Conservation (phyloP, 306 rosid species). For the Quillaja saponaria region DNA sequence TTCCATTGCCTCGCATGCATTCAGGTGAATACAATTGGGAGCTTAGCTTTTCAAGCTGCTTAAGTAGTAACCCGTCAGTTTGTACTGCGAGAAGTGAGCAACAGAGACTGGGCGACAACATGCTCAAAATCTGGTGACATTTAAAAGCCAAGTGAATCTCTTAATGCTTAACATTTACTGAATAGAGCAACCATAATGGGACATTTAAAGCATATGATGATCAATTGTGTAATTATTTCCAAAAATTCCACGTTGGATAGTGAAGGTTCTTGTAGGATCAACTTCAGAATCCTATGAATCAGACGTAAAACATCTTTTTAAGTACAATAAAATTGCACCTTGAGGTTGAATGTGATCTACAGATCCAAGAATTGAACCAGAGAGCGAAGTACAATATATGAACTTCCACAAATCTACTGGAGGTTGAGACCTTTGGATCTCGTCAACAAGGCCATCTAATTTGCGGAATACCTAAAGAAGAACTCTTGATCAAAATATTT, state of each 20-base stretch:
- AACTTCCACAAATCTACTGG: slow-evolving; percentile 95
- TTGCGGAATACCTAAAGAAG: slow-evolving; percentile 75
- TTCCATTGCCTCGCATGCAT: slow-evolving; percentile 39
- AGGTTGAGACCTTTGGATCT: slow-evolving; percentile 85
- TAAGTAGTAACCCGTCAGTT: slow-evolving; percentile 59
- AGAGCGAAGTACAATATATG: slow-evolving; percentile 84
- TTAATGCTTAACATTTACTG: slow-evolving; percentile 25
- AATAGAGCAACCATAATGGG: slow-evolving; percentile 29
- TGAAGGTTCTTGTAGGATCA: no score
- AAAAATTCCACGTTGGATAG: slow-evolving; percentile 15
- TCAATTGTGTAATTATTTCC: slow-evolving; percentile 16
- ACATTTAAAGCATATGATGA: no score
- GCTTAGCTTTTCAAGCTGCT: slow-evolving; percentile 63
- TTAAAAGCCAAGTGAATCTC: slow-evolving; percentile 37
- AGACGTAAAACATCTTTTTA: slow-evolving; percentile 18
- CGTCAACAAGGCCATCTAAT: slow-evolving; percentile 83
- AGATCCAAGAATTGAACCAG: slow-evolving; percentile 83
- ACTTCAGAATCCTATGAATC: slow-evolving; percentile 25
- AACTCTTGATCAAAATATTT: slow-evolving; percentile 29
- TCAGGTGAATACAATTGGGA: slow-evolving; percentile 50
- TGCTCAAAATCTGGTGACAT: slow-evolving; percentile 72
- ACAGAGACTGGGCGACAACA: slow-evolving; percentile 79
- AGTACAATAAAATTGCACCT: slow-evolving; percentile 56
- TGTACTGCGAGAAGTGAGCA: slow-evolving; percentile 91
- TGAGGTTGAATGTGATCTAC: slow-evolving; percentile 95